These are phyloP conservation scores for Colletotrichum tofieldiae DNA, from an alignment of 2,329 filamentous ascomycete genomes.

Conservation along the genomic window DNA sequence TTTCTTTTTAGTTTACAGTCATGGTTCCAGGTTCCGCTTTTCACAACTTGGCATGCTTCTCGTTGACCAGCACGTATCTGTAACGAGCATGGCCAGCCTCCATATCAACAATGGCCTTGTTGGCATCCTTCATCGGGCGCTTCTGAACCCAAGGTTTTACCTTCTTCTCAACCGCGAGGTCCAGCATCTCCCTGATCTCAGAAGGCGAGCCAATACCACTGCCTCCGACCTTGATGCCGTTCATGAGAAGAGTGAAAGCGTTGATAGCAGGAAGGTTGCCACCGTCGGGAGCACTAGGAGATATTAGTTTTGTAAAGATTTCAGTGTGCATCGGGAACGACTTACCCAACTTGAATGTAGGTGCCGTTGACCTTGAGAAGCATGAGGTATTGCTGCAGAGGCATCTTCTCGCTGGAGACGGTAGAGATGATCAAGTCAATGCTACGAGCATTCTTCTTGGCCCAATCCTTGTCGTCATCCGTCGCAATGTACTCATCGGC, in stretches of 20 bases:
- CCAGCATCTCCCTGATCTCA: conserved; percentile 71
- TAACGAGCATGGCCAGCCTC: conserved; percentile 65
- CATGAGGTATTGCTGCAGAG: conserved; percentile 72
- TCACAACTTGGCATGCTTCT: conserved; percentile 46
- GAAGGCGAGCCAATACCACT: conserved; percentile 56
- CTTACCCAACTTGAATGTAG: conserved; percentile 47
- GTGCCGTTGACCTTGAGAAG: conserved; percentile 54
- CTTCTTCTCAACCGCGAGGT: conserved; percentile 67
- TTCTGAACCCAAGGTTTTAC: conserved; percentile 69
- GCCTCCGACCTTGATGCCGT: conserved; percentile 64
- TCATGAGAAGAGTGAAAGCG: conserved; percentile 70
- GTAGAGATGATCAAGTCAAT: conserved; percentile 74
- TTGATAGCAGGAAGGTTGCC: conserved; percentile 55
- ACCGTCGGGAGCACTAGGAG: conserved; percentile 66
- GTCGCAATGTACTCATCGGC: conserved; percentile 65
- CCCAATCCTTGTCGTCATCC: conserved; percentile 69
- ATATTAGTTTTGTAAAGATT: not conserved
- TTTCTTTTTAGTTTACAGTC: not conserved
- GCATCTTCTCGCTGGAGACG: conserved; percentile 61
- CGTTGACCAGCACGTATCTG: conserved; percentile 60
- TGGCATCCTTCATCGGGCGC: conserved; percentile 66
- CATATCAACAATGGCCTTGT: conserved; percentile 67
- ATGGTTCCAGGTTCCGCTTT: not conserved
- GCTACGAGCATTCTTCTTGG: conserved; percentile 62
- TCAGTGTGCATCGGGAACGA: not conserved